Base-by-base conservation (phyloP, 352 stramenopile species). In the Phytophthora brassicae region DNA sequence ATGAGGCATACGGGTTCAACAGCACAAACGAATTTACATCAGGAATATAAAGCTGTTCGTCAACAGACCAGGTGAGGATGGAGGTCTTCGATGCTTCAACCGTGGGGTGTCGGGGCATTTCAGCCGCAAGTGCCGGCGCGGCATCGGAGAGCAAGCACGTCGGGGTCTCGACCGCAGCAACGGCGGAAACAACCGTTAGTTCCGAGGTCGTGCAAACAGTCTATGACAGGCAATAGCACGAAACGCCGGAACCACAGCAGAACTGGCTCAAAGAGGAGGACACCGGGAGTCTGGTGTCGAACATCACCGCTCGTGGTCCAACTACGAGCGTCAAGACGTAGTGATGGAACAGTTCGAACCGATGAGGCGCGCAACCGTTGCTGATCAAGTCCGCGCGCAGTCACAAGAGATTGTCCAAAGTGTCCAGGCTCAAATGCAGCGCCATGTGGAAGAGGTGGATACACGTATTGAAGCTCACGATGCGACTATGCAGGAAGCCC, bases 61-160 rank as follows among this genome's bases (percentile, higher is more conserved):
- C 5, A 53, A 53, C 29, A 39, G 14, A 6, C 46, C 46, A 28
- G 46, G 29, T 33, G 29, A 7, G 11, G 29, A 53, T 22, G 46
- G 46, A 53, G 46, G 46, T 42, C 26, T 53, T 23, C 29, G 46
- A 16, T 53, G 46, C 46, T 53, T 53, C 28, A 26, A n/a, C 6
- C 42, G 46, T 28, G 46, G 7, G n/a, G 28, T 24, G 6, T 29
- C 46, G 9, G 46, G 8, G 6, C 46, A 26, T 26, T 53, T 42
- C n/a, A 39, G 46, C n/a, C 46, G 46, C 22, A 28, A 53, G 11
- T 53, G 29, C 17, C 29, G 16, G 4, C 26, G 29, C 16, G n/a
- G 19, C 28, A 22, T 33, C 28, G 42, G n/a, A 26, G 26, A 42
- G 23, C 46, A 53, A 28, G 5, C 17, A 42, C 28, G 28, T 20